Conservation (phyloP, 2,329 filamentous ascomycete species). For the Ophiocordyceps camponoti-saundersi region DNA sequence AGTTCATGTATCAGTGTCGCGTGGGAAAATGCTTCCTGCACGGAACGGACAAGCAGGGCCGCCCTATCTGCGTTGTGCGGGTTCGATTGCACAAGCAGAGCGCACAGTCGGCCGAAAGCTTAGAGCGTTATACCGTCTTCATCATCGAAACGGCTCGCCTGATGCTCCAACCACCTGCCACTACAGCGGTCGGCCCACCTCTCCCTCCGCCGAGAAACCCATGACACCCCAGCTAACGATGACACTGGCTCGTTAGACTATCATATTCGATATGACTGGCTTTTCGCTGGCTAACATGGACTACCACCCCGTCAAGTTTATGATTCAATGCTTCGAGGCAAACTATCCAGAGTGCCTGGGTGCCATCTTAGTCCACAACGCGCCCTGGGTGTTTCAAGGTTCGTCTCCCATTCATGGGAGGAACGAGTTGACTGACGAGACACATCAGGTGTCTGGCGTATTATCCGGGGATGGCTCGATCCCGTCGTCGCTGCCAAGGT, state of each 20-base stretch:
- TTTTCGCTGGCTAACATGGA: slow-evolving; percentile 97
- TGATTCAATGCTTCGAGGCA: slow-evolving; percentile 98
- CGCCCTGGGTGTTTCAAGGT: slow-evolving; percentile 94
- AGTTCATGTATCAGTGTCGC: slow-evolving; percentile 69
- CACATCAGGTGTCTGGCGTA: slow-evolving; percentile 68
- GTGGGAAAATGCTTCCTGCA: slow-evolving; percentile 91
- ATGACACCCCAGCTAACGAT: neutral
- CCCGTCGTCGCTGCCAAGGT: slow-evolving; percentile 91
- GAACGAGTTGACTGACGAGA: neutral
- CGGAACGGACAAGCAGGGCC: slow-evolving; percentile 65
- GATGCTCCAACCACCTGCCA: slow-evolving; percentile 60
- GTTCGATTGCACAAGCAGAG: slow-evolving; percentile 67
- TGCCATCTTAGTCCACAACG: slow-evolving; percentile 81
- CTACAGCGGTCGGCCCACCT: slow-evolving; percentile 65
- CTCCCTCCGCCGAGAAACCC: neutral
- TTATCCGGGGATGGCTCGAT: slow-evolving; percentile 91
- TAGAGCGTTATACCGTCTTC: slow-evolving; percentile 86
- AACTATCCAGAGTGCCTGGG: slow-evolving; percentile 94
- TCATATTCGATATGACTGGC: slow-evolving; percentile 90
- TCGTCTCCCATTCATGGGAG: slow-evolving; percentile 1
- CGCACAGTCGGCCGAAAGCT: slow-evolving; percentile 63
- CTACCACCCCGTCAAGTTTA: slow-evolving; percentile 92
- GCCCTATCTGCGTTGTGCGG: slow-evolving; percentile 75
- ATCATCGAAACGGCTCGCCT: slow-evolving; percentile 88
- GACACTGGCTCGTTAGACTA: slow-evolving; percentile 37